Conservation (phyloP, 192 early-diverging fungal species). For the Entophlyctis luteolus region DNA sequence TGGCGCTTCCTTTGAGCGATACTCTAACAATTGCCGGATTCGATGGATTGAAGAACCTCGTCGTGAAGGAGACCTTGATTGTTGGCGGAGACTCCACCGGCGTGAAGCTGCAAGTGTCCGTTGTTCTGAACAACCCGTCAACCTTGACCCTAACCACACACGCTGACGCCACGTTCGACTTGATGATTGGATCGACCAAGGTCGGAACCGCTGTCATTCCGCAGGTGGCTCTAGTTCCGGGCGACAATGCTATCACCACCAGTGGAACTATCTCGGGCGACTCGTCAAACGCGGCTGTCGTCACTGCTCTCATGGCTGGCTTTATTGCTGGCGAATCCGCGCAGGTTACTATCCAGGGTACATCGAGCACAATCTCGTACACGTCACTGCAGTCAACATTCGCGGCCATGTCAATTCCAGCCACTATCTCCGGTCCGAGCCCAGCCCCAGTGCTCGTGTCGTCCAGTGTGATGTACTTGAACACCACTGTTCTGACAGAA, state of each 20-base stretch:
- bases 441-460: background rate
- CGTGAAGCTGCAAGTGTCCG: background rate
- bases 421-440: background rate
- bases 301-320: conserved; percentile 2
- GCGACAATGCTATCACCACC: background rate
- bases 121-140: conserved; percentile 1
- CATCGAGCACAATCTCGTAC: conserved; percentile 11
- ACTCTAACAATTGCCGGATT: background rate
- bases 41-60: background rate
- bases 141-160: background rate
- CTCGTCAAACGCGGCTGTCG: background rate
- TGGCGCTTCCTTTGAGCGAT: conserved; percentile 5
- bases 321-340: conserved; percentile 7
- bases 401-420: conserved; percentile 3
- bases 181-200: background rate
- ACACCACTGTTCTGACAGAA: background rate
- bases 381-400: conserved; percentile 9
- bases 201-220: conserved; percentile 12
- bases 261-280: background rate
- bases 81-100: conserved; percentile 11
- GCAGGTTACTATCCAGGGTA: background rate
- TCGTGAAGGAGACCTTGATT: background rate
- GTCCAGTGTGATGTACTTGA: background rate
- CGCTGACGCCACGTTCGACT: background rate
- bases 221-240: background rate